phyloP scores from a whole-genome alignment of 2,329 filamentous ascomycete species.

The Colletotrichum trifolii region DNA sequence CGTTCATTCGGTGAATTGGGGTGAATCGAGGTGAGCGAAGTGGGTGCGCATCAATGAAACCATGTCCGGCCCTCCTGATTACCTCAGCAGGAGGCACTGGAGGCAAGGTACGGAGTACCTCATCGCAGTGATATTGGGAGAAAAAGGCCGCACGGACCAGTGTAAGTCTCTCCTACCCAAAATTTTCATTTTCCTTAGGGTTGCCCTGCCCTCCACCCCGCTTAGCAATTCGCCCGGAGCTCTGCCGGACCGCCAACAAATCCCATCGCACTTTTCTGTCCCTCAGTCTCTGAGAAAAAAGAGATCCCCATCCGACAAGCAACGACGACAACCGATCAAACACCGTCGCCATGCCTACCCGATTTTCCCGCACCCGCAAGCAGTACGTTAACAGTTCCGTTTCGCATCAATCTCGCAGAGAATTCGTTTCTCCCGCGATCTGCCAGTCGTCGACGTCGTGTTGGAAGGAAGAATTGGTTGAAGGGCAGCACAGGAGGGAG shows the following conservation, averaged over 20 bases:
- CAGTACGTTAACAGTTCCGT: constrained; percentile 65
- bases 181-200: constrained; percentile 48
- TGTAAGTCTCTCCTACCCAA: background rate
- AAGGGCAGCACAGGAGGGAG: background rate
- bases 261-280: constrained; percentile 50
- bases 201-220: constrained; percentile 52
- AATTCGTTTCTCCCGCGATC: constrained; percentile 32
- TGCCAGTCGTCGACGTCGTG: constrained; percentile 33
- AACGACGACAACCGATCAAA: constrained; percentile 40
- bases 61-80: background rate
- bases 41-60: background rate
- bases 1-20: background rate
- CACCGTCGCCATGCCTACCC: constrained; percentile 64
- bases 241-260: constrained; percentile 48
- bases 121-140: no score
- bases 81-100: background rate
- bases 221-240: constrained; percentile 48
- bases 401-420: constrained; percentile 3
- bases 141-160: constrained; percentile 2
- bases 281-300: constrained; percentile 42
- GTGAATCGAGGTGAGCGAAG: background rate
- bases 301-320: constrained; percentile 50
- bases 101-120: no score
- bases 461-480: background rate
- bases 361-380: constrained; percentile 81